Percentiles rank a stretch among this genome's conserved stretches.
phyloP scores from a whole-genome alignment of 2,329 filamentous ascomycete genomes.

The Gnomoniopsis sp. region DNA sequence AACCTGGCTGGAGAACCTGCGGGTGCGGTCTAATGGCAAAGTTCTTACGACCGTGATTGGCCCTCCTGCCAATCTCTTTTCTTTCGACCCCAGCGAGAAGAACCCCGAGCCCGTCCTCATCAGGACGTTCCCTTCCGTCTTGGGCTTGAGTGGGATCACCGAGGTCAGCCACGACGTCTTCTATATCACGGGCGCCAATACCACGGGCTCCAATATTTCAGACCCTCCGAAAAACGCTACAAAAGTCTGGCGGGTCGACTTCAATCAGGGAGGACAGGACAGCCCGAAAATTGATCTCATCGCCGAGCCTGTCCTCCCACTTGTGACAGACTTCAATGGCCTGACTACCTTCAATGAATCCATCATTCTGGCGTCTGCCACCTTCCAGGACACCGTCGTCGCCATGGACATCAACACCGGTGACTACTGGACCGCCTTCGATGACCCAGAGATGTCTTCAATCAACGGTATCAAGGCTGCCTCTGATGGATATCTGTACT shows the following conservation, averaged over 20 bases:
- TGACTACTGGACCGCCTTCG: neutral
- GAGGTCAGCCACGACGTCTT: slow-evolving; percentile 2
- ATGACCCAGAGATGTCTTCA: neutral
- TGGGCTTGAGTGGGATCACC: slow-evolving; percentile 2
- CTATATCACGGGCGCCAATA: slow-evolving; percentile 5
- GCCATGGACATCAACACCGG: slow-evolving; percentile 3
- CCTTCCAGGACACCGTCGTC: neutral
- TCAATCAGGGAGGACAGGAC: neutral
- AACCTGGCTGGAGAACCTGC: slow-evolving; percentile 4
- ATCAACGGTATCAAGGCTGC: slow-evolving; percentile 5
- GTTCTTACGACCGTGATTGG: slow-evolving; percentile 1
- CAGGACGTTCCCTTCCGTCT: neutral
- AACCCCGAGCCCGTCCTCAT: neutral
- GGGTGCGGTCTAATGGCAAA: neutral
- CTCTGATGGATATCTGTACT: neutral
- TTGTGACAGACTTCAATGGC: slow-evolving; percentile 3
- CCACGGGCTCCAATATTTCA: neutral
- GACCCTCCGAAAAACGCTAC: neutral
- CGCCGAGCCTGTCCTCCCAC: neutral
- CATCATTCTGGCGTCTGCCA: slow-evolving; percentile 4
- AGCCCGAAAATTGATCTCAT: neutral
- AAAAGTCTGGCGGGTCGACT: slow-evolving; percentile 3
- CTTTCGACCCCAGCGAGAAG: neutral
- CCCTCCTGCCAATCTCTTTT: slow-evolving; percentile 2
- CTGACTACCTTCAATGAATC: slow-evolving; percentile 3